Evolutionary conservation across 202 grass and related monocot genomes (phyloP), one percentile per base, ranked within the genome.

Genomic region (Saccharum hybrid): DNA sequence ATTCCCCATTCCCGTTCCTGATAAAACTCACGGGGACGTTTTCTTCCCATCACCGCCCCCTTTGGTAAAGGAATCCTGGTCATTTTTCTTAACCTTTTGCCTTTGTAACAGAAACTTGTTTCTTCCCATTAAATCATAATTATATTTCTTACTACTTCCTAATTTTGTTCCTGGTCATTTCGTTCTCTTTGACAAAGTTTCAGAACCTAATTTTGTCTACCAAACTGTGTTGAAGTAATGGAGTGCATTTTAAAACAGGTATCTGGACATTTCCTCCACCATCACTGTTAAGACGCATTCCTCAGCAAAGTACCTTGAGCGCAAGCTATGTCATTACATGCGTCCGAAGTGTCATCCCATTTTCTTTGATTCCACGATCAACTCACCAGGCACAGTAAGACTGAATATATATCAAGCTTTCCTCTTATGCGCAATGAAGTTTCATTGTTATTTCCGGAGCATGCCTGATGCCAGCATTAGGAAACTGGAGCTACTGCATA

Each of bases 401-500:
- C 78, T 94, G 82, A 97, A 97, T 87, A 68, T 83, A 23, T 94
- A 97, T 74, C 95, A 97, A 70, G 80, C 83, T 60, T 93, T 97
- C 85, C 84, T 94, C 49, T 76, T 97, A 66, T 93, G 92, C 4
- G 95, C 95, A 42, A 97, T 97, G 95, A 97, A 97, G 80, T 97
- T 97, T 63, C 95, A 93, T 75, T 93, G 90, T 72, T 97, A 91
- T 66, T 28, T 91, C 37, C 74, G 46, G 69, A 81, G 77, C 84
- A 82, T 92, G 66, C 10, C 76, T 62, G 36, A 54, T 77, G 38
- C 80, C 66, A 75, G 75, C 68, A 76, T 57, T 67, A 79, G 38
- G 56, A 66, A 85, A 81, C 72, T 52, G 5, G 83, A 88, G 43
- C 38, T 92, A 42, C 39, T 97, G 14, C 77, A 76, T 81, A 89